Base-by-base conservation (phyloP, 2,329 filamentous ascomycete species). In the Aphanoascus verrucosus region DNA sequence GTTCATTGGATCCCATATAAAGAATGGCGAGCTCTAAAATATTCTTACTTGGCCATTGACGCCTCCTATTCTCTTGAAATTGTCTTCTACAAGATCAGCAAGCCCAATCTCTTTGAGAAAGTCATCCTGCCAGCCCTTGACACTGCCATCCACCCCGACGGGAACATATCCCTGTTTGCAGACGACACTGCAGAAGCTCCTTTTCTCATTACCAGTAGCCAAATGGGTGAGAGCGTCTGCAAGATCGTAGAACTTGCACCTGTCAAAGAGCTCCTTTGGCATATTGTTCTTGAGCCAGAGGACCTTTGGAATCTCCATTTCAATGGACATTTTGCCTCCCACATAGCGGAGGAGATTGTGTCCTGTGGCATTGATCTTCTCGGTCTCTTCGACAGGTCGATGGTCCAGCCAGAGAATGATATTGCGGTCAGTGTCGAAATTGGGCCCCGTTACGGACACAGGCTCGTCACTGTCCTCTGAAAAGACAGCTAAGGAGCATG, bases 251-350 rank as follows among this genome's bases (percentile, higher is more conserved):
- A 98, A 98, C 71, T 95, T 96, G 82, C 90, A 96, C 57, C 85
- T 83, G 53, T 84, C 83, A 64, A 97, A 98, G 14, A 93, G 76
- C 63, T 95, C 87, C 53, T 85, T 78, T 1, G 93, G 86, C 93
- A 98, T 97, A 72, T 97, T 81, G 71, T 95, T 95, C 79, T 97
- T 97, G 66, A 98, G 78, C 93, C 93, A 98, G 55, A 97, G 77
- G 1, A 96, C 88, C 74, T 98, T 98, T 59, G 93, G 93, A 53
- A 98, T 94, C 70, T 98, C 93, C 93, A 98, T 98, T 76, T 98
- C 93, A 60, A 96, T 91, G 67, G 88, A 95, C 93, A 98, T 98
- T 68, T 86, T 91, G 58, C 93, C 93, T 61, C 93, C 93, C 15
- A 98, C 93, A 66, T 98, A 98, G 64, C 89, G 86, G 55, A 98